phyloP scores from a whole-genome alignment of 495 filamentous ascomycete genomes.

The Cenococcum geophilum region DNA sequence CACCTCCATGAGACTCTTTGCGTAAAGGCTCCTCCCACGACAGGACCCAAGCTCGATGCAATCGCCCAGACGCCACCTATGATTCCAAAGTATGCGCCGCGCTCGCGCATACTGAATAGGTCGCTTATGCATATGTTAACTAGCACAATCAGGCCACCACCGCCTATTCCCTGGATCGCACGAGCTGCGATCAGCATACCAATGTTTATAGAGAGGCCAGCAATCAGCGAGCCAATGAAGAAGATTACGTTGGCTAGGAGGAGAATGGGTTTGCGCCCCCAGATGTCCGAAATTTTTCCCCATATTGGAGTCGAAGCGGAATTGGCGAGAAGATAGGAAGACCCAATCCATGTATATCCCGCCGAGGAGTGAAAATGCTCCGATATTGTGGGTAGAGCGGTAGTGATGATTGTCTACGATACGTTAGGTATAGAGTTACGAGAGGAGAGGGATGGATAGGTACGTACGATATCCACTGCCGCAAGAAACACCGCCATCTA shows the following conservation, averaged over 20 bases:
- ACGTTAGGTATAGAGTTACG: neutral
- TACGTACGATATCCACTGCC: constrained; percentile 31
- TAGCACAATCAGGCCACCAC: constrained; percentile 72
- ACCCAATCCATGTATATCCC: constrained; percentile 52
- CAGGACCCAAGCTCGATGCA: constrained; percentile 38
- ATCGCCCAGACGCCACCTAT: constrained; percentile 43
- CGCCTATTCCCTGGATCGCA: constrained; percentile 77
- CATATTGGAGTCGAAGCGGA: constrained; percentile 64
- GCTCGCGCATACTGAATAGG: constrained; percentile 62
- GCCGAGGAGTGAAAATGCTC: constrained; percentile 42
- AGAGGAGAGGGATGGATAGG: neutral
- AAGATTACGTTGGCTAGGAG: constrained; percentile 67
- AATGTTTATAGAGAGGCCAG: constrained; percentile 60
- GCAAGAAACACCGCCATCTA: constrained; percentile 40
- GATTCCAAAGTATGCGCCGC: constrained; percentile 41
- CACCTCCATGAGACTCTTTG: constrained; percentile 37
- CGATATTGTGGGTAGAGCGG: constrained; percentile 47
- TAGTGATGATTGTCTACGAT: constrained; percentile 45
- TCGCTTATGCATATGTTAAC: constrained; percentile 80
- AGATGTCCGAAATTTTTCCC: constrained; percentile 85
- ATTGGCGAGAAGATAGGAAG: constrained; percentile 55
- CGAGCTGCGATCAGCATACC: constrained; percentile 69
- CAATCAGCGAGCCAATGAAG: constrained; percentile 67
- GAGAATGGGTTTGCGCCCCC: constrained; percentile 75
- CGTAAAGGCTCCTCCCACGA: constrained; percentile 41